Evolutionary conservation across 129 eudicot genomes (phyloP).

Genomic region (Chrysanthemum makinoi): DNA sequence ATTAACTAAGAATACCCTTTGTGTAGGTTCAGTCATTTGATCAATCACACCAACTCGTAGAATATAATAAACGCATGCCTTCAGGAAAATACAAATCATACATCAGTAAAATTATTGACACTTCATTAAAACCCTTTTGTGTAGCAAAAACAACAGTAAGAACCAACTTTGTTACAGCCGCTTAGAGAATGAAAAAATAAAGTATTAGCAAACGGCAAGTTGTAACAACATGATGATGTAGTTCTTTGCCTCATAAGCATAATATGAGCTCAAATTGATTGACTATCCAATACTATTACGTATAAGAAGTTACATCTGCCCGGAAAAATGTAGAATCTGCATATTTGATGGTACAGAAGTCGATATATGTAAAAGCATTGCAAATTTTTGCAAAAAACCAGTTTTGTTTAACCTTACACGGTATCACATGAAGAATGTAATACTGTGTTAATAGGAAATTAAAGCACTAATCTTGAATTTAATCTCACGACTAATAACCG

Average conservation of each 20-base stretch:
- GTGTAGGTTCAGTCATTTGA: conserved; percentile 98
- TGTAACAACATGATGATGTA: conserved; percentile 9
- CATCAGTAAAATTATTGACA: conserved; percentile 30
- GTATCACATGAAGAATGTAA: background rate
- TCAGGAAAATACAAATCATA: conserved; percentile 39
- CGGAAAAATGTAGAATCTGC: conserved; percentile 2
- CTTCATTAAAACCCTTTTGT: conserved; percentile 2
- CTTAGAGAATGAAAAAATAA: conserved; percentile 11
- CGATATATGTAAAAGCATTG: background rate
- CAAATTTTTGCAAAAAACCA: background rate
- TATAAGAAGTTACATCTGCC: background rate
- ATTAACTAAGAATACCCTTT: conserved; percentile 76
- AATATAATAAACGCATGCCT: conserved; percentile 95
- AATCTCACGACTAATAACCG: background rate
- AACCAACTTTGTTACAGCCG: conserved; percentile 4
- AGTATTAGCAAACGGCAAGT: conserved; percentile 16
- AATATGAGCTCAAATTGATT: conserved; percentile 9
- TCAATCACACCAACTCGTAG: conserved; percentile 94
- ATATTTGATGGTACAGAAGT: conserved; percentile 6
- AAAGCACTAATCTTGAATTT: conserved; percentile 7
- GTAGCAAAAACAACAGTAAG: conserved; percentile 11
- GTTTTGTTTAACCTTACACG: conserved; percentile 1
- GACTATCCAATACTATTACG: conserved; percentile 9
- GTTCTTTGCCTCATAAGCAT: conserved; percentile 12
- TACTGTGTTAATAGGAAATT: background rate